Conservation (phyloP, 768 basidiomycete species). For the Podaxis sp. region DNA sequence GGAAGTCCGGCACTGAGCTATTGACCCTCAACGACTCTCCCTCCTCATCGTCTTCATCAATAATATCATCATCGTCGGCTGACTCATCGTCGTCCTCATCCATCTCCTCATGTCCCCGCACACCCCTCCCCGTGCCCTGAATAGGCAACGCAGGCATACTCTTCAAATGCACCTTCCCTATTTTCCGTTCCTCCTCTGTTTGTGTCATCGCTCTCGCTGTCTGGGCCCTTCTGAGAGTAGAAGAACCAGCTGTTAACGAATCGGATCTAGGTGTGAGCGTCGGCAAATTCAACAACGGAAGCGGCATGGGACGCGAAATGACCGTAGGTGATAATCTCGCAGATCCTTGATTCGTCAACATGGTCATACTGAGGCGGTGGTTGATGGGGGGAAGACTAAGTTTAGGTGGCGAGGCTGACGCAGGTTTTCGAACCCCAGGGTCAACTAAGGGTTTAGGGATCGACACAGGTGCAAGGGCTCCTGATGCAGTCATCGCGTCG, state of each 20-base stretch:
- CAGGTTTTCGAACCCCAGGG: neutral
- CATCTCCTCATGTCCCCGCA: conserved; percentile 28
- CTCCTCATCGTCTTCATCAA: conserved; percentile 30
- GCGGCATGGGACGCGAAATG: conserved; percentile 24
- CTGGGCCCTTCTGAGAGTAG: conserved; percentile 1
- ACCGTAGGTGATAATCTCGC: conserved; percentile 28
- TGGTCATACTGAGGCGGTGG: conserved; percentile 23
- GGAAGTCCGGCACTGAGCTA: neutral
- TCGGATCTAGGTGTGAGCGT: conserved; percentile 22
- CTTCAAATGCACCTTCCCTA: conserved; percentile 36
- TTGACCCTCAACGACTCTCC: conserved; percentile 12
- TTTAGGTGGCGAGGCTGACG: conserved; percentile 8
- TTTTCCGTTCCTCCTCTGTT: conserved; percentile 15
- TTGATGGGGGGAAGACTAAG: conserved; percentile 19
- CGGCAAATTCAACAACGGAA: conserved; percentile 46
- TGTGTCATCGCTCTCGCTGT: neutral
- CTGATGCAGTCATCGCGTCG: neutral
- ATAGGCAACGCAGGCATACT: conserved; percentile 46
- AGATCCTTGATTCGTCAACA: conserved; percentile 10
- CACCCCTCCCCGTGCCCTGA: conserved; percentile 25
- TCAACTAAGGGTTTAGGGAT: neutral
- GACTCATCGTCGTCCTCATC: conserved; percentile 30
- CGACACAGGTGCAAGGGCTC: neutral
- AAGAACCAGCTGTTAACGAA: conserved; percentile 23
- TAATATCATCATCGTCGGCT: conserved; percentile 29